Base-by-base conservation (phyloP, 2,329 filamentous ascomycete genomes). In the Aspergillus alliaceus region DNA sequence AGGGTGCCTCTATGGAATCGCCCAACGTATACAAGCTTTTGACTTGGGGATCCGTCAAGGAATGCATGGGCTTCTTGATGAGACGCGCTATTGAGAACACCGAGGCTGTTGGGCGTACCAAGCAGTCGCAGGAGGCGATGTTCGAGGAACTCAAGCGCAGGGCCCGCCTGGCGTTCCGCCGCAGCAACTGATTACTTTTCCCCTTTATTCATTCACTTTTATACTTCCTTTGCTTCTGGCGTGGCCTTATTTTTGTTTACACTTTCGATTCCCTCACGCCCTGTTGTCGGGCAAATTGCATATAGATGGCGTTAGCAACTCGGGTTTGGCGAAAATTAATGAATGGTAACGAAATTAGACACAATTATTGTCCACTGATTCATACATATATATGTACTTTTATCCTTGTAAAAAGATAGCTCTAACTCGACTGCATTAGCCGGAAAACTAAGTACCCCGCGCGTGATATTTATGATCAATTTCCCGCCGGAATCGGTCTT, bases 51-150 rank as follows among this genome's bases (percentile, higher is more conserved):
- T 82, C 79, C 0, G 82, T 84, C 57, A 77, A 78, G 56, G 82
- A 87, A 69, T 86, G 84, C 65, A 76, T 87, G 72, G 83, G 84
- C 60, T 87, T 85, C 64, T 62, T 79, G 47, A 76, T 90, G 32
- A 78, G 89, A 39, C 81, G 89, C 18, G 87, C 88, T 22, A 81
- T 91, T 47, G 90, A 93, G 80, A 93, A 93, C 69, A 83, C 82
- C 64, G 85, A 87, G 74, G 84, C 85, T 5, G 82, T 84, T 44
- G 73, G 77, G 18, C 72, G 85, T 54, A 86, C 84, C 1, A 75
- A 75, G 65, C 66, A 75, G 48, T 75, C 73, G 12, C 72, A 72
- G 65, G 55, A 71, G 14, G 73, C 73, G 1, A 75, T 75, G 73
- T 63, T 70, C 44, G 56, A 46, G 7, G 73, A 75, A 53, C 37